Conservation (phyloP, 1,284 basidiomycete species). For the Cutaneotrichosporon mucoides region DNA sequence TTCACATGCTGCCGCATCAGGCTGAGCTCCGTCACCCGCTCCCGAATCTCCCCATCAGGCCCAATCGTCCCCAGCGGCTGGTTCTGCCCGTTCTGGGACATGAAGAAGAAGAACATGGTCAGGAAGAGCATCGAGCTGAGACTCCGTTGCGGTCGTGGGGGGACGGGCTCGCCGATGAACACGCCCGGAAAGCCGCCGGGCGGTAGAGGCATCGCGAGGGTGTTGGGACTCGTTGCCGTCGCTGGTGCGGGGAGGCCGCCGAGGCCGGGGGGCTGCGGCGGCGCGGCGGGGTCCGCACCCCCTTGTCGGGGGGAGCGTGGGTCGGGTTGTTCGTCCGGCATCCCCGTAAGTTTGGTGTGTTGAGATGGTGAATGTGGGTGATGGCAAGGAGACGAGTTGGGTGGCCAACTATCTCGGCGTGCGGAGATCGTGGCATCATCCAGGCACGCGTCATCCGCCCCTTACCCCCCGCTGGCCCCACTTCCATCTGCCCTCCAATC, state of each 20-base stretch:
- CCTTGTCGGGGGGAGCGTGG: slow-evolving; percentile 1
- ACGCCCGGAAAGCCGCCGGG: slow-evolving; percentile 10
- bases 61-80: slow-evolving; percentile 26
- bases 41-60: slow-evolving; percentile 35
- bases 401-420: neutral
- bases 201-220: neutral
- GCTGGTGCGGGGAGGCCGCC: neutral
- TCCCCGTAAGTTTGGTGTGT: neutral
- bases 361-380: too few relatives aligned
- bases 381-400: neutral
- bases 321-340: slow-evolving; percentile 3
- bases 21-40: slow-evolving; percentile 34
- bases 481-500: neutral
- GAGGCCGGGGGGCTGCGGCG: neutral
- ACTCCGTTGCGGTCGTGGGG: slow-evolving; percentile 28
- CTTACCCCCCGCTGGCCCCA: neutral
- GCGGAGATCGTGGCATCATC: neutral
- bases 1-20: slow-evolving; percentile 23
- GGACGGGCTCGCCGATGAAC: slow-evolving; percentile 16
- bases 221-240: neutral
- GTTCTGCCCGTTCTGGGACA: slow-evolving; percentile 41
- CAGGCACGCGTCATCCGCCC: neutral
- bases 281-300: neutral
- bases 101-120: slow-evolving; percentile 39
- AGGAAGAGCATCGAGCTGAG: slow-evolving; percentile 37